A percentile compares a stretch with the other conserved stretches of the same genome.
These are phyloP conservation scores for Beauveria sp. DNA, from an alignment of 2,329 filamentous ascomycete species.

Conservation along the genomic window DNA sequence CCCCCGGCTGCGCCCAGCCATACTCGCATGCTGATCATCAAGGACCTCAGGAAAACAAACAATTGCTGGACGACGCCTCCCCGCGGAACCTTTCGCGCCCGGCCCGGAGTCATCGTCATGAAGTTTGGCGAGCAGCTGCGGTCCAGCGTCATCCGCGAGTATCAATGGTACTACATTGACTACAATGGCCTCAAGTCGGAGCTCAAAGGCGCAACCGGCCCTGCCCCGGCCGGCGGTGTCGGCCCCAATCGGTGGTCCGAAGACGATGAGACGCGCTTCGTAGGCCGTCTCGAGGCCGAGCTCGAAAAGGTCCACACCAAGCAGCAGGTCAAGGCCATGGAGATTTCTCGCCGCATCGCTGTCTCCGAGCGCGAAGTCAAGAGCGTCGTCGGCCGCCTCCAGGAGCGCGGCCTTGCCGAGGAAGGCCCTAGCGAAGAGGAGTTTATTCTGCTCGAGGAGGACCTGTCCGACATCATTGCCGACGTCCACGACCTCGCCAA, in stretches of 20 bases:
- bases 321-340: slow-evolving; percentile 93
- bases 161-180: slow-evolving; percentile 96
- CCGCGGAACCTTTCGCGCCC: slow-evolving; percentile 26
- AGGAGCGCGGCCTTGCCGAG: slow-evolving; percentile 50
- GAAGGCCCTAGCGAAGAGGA: slow-evolving; percentile 75
- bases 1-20: not conserved
- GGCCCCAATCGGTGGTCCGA: slow-evolving; percentile 68
- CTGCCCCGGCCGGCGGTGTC: slow-evolving; percentile 32
- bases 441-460: slow-evolving; percentile 87
- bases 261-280: slow-evolving; percentile 84
- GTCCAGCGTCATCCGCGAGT: slow-evolving; percentile 92
- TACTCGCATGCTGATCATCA: slow-evolving; percentile 43
- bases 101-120: slow-evolving; percentile 53
- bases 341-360: slow-evolving; percentile 86
- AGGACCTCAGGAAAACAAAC: slow-evolving; percentile 39
- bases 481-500: slow-evolving; percentile 97
- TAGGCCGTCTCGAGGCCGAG: slow-evolving; percentile 78
- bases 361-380: slow-evolving; percentile 83
- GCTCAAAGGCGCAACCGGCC: slow-evolving; percentile 65
- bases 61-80: slow-evolving; percentile 33
- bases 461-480: slow-evolving; percentile 94
- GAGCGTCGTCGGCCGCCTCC: slow-evolving; percentile 72
- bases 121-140: slow-evolving; percentile 96
- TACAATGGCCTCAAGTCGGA: slow-evolving; percentile 89
- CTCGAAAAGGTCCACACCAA: slow-evolving; percentile 97